Evolutionary conservation across 169 alveolate species (phyloP), one percentile per base, ranked within the genome.

Genomic region (Babesia sp.): DNA sequence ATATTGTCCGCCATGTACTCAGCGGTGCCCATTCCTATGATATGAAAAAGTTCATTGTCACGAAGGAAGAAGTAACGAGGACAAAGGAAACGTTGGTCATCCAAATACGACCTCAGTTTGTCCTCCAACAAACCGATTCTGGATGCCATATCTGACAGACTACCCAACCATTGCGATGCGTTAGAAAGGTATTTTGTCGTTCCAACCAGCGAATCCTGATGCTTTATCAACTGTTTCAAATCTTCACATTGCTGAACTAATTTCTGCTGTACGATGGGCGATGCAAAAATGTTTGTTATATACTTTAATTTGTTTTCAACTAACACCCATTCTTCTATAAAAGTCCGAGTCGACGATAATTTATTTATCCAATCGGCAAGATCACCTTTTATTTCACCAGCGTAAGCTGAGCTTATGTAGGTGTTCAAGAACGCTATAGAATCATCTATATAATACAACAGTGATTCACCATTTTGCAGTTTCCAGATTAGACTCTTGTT

Each of bases 11-110:
- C 24, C 0, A 66, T 1, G 16, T 36, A 18, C 11, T 7, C 83
- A 3, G 58, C 22, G 82, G 94, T 91, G 85, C 95, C 95, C 83
- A 96, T 98, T 53, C 99, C 99, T 68, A 98, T 96, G 92, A 98
- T 96, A 83, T 97, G 99, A 48, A 98, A 83, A 58, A 98, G 83
- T 80, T 98, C 99, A 69, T 96, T 99, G 84, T 97, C 99, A 56
- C 99, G 99, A 12, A 98, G 96, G 87, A 98, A 98, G 84, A 97
- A 98, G 93, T 97, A 97, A 31, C 99, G 91, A 22, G 99, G 99
- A 75, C 97, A 98, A 85, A 96, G 95, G 61, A 90, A 92, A 75
- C 99, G 92, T 75, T 97, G 98, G 60, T 95, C 96, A 83, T 97
- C 99, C 44, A 98, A 88, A 75, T 97, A 97, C 59, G 95, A 98